Evolutionary conservation across 768 basidiomycete species (phyloP), one percentile per base, ranked within the genome.

Genomic region (Pholiota conissans): DNA sequence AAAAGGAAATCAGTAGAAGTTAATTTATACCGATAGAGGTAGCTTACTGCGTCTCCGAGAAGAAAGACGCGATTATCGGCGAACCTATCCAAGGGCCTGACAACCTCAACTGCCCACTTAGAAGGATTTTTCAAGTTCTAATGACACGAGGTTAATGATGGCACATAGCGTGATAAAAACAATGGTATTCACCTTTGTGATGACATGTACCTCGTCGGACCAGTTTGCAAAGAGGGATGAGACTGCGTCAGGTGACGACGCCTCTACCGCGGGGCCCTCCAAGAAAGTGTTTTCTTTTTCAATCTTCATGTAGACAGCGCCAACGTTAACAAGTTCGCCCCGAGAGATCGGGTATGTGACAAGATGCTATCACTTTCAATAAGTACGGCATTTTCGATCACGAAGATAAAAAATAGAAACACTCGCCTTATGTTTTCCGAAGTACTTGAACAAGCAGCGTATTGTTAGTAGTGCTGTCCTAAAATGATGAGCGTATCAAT

Each of bases 261-360:
- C 39, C 20, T 55, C 26, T 8, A 45, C 42, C 2, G 62, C 52
- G 20, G 60, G 55, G 16, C 65, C 66, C 6, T 67, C 67, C 5
- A 65, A 52, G 40, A 74, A 65, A 0, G 74, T 73, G 9, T 68
- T 71, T 52, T 80, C 74, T n/a, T 71, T 71, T 3, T 64, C 60
- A 0, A 37, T 35, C 46, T 69, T 61, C 10, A 58, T 55, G 24
- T 20, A 71, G 45, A 79, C 76, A 6, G 75, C 79, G 3, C 75
- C 82, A 28, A 84, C 67, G 60, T 84, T 86, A 58, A 86, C 70
- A 26, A 75, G 67, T 51, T 72, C 71, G 10, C 79, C 82, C 30
- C 75, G 71, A 1, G 81, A 78, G 11, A 86, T 76, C 0, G 81
- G 76, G 65, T 86, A 86, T 0, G 71, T 73, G 2, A 84, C 69